Conservation (phyloP, 257 asterid species). For the Apocynum venetum region DNA sequence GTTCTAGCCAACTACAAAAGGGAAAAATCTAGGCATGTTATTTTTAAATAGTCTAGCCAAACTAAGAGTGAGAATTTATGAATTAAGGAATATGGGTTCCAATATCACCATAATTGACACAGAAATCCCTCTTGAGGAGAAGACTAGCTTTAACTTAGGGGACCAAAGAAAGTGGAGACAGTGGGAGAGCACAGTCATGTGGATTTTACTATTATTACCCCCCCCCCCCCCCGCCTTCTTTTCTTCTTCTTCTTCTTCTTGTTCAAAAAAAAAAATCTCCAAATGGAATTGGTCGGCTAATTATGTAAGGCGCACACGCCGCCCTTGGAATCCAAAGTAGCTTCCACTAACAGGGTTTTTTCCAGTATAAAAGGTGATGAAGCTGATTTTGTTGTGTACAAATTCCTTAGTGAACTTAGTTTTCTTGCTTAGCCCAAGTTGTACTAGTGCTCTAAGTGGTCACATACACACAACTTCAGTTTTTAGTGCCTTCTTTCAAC, state of each 20-base stretch:
- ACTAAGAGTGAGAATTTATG: too few species aligned
- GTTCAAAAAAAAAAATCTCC: conserved; percentile 9
- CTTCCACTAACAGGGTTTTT: conserved; percentile 35
- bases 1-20: too few species aligned
- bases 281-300: conserved; percentile 48
- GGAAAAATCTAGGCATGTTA: too few species aligned
- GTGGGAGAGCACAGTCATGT: conserved; percentile 16
- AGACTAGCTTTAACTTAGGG: conserved; percentile 6
- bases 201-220: conserved; percentile 19
- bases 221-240: conserved; percentile 8
- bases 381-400: background rate
- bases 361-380: conserved; percentile 30
- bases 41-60: too few species aligned
- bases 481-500: conserved; percentile 20
- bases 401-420: background rate
- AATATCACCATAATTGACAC: background rate
- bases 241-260: conserved; percentile 1
- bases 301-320: conserved; percentile 23
- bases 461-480: conserved; percentile 22
- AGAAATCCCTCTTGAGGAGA: conserved; percentile 4
- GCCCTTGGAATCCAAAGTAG: conserved; percentile 32
- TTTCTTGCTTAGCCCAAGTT: conserved; percentile 19
- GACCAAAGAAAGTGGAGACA: conserved; percentile 36
- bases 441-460: conserved; percentile 30
- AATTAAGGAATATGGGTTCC: too few species aligned